Evolutionary conservation across 371 early-diverging fungal genomes (phyloP).

Genomic region (Rhizopus arrhizus): DNA sequence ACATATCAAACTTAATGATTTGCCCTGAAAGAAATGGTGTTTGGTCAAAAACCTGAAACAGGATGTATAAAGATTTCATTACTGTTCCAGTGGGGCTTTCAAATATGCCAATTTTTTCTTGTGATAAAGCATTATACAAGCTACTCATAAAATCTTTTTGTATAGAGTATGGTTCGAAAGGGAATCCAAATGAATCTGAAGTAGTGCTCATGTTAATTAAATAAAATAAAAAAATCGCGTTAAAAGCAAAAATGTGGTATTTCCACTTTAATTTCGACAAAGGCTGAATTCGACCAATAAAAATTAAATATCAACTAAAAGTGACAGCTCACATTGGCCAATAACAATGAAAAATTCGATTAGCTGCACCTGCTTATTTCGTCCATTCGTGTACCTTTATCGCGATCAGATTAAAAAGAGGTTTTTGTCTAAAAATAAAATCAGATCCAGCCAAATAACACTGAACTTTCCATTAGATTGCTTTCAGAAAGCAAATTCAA

Average conservation of each 20-base stretch:
- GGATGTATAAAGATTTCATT: slow-evolving; percentile 6
- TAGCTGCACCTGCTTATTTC: no score
- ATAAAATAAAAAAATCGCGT: background rate
- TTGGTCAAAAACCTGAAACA: background rate
- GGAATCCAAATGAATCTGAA: slow-evolving; percentile 56
- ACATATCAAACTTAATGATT: slow-evolving; percentile 86
- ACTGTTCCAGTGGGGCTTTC: slow-evolving; percentile 93
- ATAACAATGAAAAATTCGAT: background rate
- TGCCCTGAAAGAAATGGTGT: slow-evolving; percentile 58
- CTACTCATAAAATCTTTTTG: slow-evolving; percentile 82
- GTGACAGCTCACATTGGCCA: background rate
- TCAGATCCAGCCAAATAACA: no score
- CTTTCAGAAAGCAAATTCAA: no score
- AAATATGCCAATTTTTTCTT: slow-evolving; percentile 78
- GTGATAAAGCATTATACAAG: slow-evolving; percentile 69
- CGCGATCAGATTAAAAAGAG: no score
- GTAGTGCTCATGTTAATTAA: background rate
- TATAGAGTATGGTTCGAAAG: slow-evolving; percentile 74
- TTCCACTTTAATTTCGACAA: no score
- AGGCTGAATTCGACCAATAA: no score
- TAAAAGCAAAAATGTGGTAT: background rate
- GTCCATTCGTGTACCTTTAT: no score
- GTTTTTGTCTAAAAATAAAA: no score
- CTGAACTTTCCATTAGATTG: no score
- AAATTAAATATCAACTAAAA: no score